Evolutionary conservation across 805 yeast species (phyloP), one percentile per base, ranked within the genome.

Genomic region (Ogataea populi-albae): DNA sequence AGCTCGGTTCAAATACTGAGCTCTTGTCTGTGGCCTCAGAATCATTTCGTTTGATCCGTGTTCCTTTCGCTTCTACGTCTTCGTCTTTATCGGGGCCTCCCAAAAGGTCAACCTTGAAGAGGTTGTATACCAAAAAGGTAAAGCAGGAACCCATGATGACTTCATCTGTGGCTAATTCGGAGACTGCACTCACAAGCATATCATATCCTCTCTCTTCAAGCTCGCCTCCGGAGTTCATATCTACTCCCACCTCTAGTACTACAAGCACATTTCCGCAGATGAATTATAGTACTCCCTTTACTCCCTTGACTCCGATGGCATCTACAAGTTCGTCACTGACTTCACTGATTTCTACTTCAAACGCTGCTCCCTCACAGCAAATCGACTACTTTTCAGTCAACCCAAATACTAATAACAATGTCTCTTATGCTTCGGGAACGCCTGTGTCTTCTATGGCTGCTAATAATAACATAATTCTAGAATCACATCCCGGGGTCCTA

Each of bases 221-320:
- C 15, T 22, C 38, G 6, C 33, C 40, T 10, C 34, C 43, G 10
- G 50, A 41, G 9, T 30, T 23, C 33, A 34, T 26, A 11, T 35
- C 41, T 7, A 32, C 44, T 6, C 46, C 46, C n/a, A 37, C 41
- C 15, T 25, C 41, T 2, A 25, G 30, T 16, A 23, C 32, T 8
- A 18, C 39, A 6, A 30, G 26, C 12, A 28, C 37, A 3, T 18
- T 23, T 21, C 26, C 33, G 10, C 10, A 19, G 11, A 30, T 11
- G 6, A 21, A 17, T 12, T 18, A 30, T 16, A 26, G 34, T 4
- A 19, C 35, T 3, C 44, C 48, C 5, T 40, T 38, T 28, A 45
- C 51, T 9, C 53, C 54, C 3, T 42, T 50, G 12, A 52, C 57
- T 7, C 54, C 57, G 6, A 44, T 47, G 23, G 32, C 46, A 16